Evolutionary conservation across 768 basidiomycete species (phyloP).

Genomic region (Podaxis sp.): DNA sequence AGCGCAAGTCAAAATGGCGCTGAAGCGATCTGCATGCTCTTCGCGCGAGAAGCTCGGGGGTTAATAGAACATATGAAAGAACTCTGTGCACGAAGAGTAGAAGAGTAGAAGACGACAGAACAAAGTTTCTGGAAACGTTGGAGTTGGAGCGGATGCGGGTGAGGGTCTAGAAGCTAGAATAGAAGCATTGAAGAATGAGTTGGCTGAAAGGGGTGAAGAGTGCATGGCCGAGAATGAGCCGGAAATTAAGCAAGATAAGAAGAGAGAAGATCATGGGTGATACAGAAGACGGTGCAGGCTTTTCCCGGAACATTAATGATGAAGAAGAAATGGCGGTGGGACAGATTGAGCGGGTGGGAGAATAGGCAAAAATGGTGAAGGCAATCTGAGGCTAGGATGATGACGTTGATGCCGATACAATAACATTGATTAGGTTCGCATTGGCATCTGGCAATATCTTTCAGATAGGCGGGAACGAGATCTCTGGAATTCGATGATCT

Average conservation of each 20-base stretch:
- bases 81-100: neutral
- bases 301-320: too few relatives aligned
- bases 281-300: neutral
- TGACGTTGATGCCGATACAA: too few relatives aligned
- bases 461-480: too few relatives aligned
- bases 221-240: neutral
- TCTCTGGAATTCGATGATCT: too few relatives aligned
- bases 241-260: neutral
- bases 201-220: neutral
- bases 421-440: too few relatives aligned
- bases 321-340: too few relatives aligned
- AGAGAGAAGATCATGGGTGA: neutral
- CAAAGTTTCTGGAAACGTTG: neutral
- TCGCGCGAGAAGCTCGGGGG: neutral
- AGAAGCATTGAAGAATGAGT: neutral
- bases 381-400: too few relatives aligned
- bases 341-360: too few relatives aligned
- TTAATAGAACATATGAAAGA: too few relatives aligned
- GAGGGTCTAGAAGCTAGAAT: neutral
- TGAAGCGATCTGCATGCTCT: neutral
- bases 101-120: neutral
- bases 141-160: neutral
- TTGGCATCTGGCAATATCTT: too few relatives aligned
- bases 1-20: neutral
- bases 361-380: too few relatives aligned